Conservation (phyloP, 2,329 filamentous ascomycete genomes). For the Verticillium klebahnii region DNA sequence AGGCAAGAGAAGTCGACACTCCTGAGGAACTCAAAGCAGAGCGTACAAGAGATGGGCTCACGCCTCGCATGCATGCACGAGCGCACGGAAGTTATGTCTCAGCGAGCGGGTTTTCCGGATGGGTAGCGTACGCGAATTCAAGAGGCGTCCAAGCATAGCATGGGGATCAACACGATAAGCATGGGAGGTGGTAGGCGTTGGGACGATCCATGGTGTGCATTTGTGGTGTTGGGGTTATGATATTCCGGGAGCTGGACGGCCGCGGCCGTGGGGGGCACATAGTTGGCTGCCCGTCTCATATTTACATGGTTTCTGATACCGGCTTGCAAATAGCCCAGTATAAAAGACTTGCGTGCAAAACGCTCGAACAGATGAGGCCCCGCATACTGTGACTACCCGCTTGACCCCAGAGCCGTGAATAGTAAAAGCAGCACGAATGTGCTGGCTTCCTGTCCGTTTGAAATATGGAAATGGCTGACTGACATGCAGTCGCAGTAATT, state of each 20-base stretch:
- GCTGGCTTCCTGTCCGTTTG: no score
- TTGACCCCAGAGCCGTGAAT: no score
- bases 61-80: neutral
- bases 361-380: no score
- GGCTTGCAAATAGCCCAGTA: neutral
- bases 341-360: no score
- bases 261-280: neutral
- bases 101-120: neutral
- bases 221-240: conserved; percentile 1
- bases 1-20: conserved; percentile 46
- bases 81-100: neutral
- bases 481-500: no score
- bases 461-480: no score
- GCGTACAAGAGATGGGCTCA: neutral
- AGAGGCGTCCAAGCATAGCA: conserved; percentile 4
- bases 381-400: no score
- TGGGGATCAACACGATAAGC: conserved; percentile 3
- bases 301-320: neutral
- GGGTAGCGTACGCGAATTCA: neutral
- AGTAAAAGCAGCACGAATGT: no score
- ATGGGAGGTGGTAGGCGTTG: conserved; percentile 4
- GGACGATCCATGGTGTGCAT: conserved; percentile 5
- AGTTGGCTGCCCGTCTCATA: neutral
- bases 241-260: neutral
- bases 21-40: conserved; percentile 18